Percentiles rank a stretch among this genome's conserved stretches.
Evolutionary conservation across 2,329 filamentous ascomycete genomes (phyloP).

Genomic region (Fusarium graminum): DNA sequence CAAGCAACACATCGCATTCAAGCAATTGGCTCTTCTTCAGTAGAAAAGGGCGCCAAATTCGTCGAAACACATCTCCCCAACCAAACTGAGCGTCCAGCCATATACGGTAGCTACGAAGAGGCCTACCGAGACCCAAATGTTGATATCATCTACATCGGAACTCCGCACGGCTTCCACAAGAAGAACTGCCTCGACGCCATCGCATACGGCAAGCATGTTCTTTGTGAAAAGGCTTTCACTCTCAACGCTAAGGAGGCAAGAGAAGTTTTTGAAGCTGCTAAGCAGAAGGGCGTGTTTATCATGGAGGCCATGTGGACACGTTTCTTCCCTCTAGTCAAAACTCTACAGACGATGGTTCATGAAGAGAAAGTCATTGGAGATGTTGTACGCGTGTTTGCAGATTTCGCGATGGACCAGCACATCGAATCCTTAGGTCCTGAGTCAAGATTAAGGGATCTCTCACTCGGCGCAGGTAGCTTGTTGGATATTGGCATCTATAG

Average conservation of each 20-base stretch:
- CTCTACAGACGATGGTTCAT: conserved; percentile 54
- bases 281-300: conserved; percentile 57
- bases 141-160: conserved; percentile 62
- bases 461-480: conserved; percentile 58
- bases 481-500: conserved; percentile 61
- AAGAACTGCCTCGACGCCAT: conserved; percentile 60
- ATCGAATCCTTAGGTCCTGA: conserved; percentile 50
- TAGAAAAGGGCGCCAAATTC: conserved; percentile 51
- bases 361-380: conserved; percentile 57
- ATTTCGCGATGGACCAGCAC: conserved; percentile 56
- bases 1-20: conserved; percentile 58
- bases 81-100: conserved; percentile 41
- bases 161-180: conserved; percentile 60
- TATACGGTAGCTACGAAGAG: conserved; percentile 57
- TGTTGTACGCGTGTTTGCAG: conserved; percentile 55
- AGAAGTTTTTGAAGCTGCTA: conserved; percentile 57
- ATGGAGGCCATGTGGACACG: conserved; percentile 63
- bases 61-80: conserved; percentile 15
- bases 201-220: conserved; percentile 57
- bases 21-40: conserved; percentile 58
- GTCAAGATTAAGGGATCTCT: conserved; percentile 54
- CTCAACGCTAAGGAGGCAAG: conserved; percentile 57
- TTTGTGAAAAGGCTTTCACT: conserved; percentile 62
- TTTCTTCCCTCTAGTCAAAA: conserved; percentile 56
- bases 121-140: conserved; percentile 58